Percentiles rank a stretch among this genome's conserved stretches.
phyloP scores from a whole-genome alignment of 768 basidiomycete species.

The Lactifluus subvellereus region DNA sequence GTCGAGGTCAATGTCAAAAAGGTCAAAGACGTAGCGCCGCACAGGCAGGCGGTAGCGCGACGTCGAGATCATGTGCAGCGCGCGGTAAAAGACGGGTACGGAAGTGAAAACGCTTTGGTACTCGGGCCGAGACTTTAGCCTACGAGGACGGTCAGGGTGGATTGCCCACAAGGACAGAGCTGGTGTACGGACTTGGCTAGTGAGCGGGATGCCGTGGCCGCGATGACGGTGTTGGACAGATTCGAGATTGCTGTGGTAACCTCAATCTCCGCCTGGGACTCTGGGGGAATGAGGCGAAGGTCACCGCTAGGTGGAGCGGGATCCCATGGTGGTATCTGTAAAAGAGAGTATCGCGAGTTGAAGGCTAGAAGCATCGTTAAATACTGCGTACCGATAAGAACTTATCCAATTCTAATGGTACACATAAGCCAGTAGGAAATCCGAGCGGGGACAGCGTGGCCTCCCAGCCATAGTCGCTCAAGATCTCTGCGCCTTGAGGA shows the following conservation, averaged over 20 bases:
- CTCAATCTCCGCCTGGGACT: constrained; percentile 68
- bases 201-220: constrained; percentile 88
- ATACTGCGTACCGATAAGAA: constrained; percentile 63
- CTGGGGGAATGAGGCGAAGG: constrained; percentile 55
- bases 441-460: constrained; percentile 84
- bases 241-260: constrained; percentile 89
- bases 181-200: constrained; percentile 59
- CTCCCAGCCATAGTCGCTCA: constrained; percentile 92
- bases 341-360: constrained; percentile 9
- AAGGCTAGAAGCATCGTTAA: neutral
- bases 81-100: constrained; percentile 74
- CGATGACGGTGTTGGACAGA: constrained; percentile 91
- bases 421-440: constrained; percentile 81
- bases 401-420: constrained; percentile 76
- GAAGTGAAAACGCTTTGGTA: constrained; percentile 75
- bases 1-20: constrained; percentile 82
- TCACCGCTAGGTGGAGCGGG: constrained; percentile 32
- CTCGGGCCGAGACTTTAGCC: constrained; percentile 73
- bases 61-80: constrained; percentile 79
- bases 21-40: constrained; percentile 84
- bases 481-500: constrained; percentile 83
- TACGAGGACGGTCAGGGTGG: constrained; percentile 29
- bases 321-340: constrained; percentile 68
- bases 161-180: constrained; percentile 1
- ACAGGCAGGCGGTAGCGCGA: constrained; percentile 90